Evolutionary conservation across 345 rosid species (phyloP).

Genomic region (Anastatica hierochuntica): DNA sequence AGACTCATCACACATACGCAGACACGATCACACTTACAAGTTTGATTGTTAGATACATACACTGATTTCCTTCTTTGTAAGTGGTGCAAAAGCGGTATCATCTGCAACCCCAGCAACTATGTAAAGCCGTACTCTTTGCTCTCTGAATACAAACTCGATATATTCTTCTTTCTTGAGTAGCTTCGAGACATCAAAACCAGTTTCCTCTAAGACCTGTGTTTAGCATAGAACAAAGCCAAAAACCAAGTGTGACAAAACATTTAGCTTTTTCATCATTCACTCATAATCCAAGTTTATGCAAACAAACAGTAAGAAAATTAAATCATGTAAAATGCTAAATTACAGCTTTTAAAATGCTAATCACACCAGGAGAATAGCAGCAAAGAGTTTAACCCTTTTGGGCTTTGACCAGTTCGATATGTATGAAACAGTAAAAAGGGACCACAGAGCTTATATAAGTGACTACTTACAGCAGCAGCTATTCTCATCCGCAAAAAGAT

Average conservation of each 20-base stretch:
- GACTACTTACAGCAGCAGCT: conserved; percentile 2
- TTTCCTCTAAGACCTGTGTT: conserved; percentile 82
- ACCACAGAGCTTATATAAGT: background rate
- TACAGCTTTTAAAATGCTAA: background rate
- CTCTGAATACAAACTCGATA: conserved; percentile 79
- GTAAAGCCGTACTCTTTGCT: conserved; percentile 93
- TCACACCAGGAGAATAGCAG: background rate
- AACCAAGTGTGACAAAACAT: background rate
- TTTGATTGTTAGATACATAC: conserved; percentile 35
- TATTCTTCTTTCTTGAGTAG: conserved; percentile 73
- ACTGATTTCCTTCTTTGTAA: conserved; percentile 94
- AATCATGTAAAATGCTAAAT: no score
- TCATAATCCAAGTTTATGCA: background rate
- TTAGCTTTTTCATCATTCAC: background rate
- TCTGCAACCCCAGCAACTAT: conserved; percentile 84
- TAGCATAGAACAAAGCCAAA: conserved; percentile 1
- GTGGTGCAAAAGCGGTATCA: conserved; percentile 92
- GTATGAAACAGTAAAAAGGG: background rate
- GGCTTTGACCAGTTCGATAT: conserved; percentile 7
- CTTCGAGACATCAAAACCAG: conserved; percentile 83
- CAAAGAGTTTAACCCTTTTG: background rate
- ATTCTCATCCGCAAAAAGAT: background rate
- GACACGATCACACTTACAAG: conserved; percentile 4
- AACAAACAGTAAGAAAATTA: no score
- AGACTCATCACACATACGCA: conserved; percentile 2